Evolutionary conservation across 345 rosid species (phyloP).

Genomic region (Luvunga scandens): DNA sequence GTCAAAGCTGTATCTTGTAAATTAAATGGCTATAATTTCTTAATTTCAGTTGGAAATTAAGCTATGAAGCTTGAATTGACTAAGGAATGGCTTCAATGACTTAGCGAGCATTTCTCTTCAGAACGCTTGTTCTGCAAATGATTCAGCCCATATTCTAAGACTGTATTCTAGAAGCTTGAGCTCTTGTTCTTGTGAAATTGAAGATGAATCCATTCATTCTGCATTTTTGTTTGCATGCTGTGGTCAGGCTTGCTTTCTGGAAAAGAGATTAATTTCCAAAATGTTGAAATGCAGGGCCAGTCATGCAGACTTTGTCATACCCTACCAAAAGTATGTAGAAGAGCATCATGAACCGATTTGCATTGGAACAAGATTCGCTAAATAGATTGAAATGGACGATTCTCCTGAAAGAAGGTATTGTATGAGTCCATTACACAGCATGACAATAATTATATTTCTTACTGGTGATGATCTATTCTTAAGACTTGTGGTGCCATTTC

Average conservation of each 20-base stretch:
- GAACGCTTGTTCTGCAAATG: background rate
- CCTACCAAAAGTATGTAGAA: conserved; percentile 67
- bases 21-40: background rate
- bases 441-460: background rate
- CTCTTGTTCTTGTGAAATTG: background rate
- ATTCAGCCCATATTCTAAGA: background rate
- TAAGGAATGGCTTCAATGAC: background rate
- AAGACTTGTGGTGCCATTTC: background rate
- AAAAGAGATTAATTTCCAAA: conserved; percentile 8
- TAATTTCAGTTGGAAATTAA: background rate
- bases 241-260: background rate
- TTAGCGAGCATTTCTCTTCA: background rate
- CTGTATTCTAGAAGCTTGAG: background rate
- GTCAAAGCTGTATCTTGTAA: background rate
- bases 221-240: background rate
- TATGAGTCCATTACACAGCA: background rate
- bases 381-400: conserved; percentile 76
- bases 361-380: conserved; percentile 75
- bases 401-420: conserved; percentile 78
- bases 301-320: conserved; percentile 79
- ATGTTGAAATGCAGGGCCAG: conserved; percentile 60
- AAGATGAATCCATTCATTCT: background rate
- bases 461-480: conserved; percentile 5
- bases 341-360: conserved; percentile 53
- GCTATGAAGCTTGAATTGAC: background rate